Percentiles rank a stretch among this genome's conserved stretches.
These are phyloP conservation scores for Berberis thunbergii DNA, from an alignment of 164 flowering plant species.

Conservation along the genomic window DNA sequence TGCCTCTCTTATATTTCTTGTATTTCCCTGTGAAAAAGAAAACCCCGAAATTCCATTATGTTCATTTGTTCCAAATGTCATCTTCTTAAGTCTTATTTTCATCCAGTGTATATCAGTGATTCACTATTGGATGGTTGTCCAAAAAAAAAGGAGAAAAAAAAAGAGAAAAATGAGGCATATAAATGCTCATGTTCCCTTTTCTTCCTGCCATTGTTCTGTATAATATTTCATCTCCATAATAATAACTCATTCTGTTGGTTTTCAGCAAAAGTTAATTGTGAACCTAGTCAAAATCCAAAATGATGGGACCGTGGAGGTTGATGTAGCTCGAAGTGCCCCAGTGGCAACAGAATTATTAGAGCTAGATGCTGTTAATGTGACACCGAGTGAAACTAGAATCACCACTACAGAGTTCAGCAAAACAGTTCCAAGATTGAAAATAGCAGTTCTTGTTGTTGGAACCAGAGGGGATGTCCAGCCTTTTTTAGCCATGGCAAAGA, in stretches of 20 bases:
- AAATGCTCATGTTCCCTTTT: too few species aligned
- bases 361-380: conserved; percentile 40
- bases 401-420: conserved; percentile 22
- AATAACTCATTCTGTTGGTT: conserved; percentile 4
- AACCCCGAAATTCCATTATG: too few species aligned
- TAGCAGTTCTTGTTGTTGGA: conserved; percentile 87
- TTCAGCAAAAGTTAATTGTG: conserved; percentile 61
- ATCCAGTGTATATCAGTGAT: too few species aligned
- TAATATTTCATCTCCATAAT: background rate
- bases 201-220: too few species aligned
- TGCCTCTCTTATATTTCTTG: too few species aligned
- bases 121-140: too few species aligned
- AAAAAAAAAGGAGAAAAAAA: too few species aligned
- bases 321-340: conserved; percentile 44
- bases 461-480: conserved; percentile 98
- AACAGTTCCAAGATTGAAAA: conserved; percentile 64
- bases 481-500: conserved; percentile 78
- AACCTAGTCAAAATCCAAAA: conserved; percentile 71
- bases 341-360: conserved; percentile 72
- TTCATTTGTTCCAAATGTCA: too few species aligned
- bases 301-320: conserved; percentile 86
- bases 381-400: conserved; percentile 19
- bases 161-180: too few species aligned
- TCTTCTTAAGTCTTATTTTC: too few species aligned
- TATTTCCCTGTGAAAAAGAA: too few species aligned